Evolutionary conservation across 2,329 filamentous ascomycete species (phyloP).

Genomic region (Verticillium nonalfalfae): DNA sequence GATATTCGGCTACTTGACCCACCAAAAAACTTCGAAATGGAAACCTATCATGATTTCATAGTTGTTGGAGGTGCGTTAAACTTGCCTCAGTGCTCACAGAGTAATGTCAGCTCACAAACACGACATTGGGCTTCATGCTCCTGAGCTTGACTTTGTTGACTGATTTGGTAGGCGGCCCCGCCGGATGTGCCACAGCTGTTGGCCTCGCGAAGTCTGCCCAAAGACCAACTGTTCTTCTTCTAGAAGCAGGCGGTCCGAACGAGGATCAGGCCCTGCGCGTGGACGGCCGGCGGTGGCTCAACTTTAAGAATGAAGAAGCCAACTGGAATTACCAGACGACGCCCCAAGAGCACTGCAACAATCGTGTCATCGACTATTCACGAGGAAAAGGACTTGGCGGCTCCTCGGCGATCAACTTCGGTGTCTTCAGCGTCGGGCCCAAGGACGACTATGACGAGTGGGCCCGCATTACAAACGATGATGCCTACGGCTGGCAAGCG

Average conservation of each 20-base stretch:
- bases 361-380: constrained; percentile 39
- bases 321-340: constrained; percentile 47
- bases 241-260: constrained; percentile 52
- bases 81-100: no score
- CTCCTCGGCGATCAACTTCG: constrained; percentile 47
- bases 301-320: constrained; percentile 38
- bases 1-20: no score
- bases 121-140: no score
- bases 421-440: constrained; percentile 47
- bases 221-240: constrained; percentile 47
- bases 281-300: constrained; percentile 49
- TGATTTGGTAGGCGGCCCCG: constrained; percentile 44
- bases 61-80: neutral
- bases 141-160: neutral
- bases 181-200: constrained; percentile 50
- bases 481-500: constrained; percentile 46
- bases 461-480: constrained; percentile 48
- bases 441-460: constrained; percentile 57
- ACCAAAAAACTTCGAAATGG: neutral
- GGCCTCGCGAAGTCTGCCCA: constrained; percentile 39
- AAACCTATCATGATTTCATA: neutral
- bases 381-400: constrained; percentile 46
- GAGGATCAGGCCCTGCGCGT: constrained; percentile 38
- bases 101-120: no score
- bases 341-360: constrained; percentile 35